Evolutionary conservation across 495 filamentous ascomycete genomes (phyloP).

Genomic region (Haplographium delicatum): DNA sequence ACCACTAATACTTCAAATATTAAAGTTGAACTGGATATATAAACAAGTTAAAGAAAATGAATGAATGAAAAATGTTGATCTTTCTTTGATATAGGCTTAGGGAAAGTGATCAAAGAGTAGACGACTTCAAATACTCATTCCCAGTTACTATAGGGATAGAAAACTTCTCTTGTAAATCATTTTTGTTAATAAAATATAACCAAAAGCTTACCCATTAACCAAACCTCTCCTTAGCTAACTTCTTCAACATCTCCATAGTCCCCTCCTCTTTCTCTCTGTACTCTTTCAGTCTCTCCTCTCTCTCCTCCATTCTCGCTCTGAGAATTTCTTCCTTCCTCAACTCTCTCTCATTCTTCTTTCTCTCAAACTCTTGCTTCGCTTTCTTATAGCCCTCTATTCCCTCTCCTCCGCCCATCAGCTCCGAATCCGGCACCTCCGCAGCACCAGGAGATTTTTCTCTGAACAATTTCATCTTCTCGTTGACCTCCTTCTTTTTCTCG

Average conservation of each 20-base stretch:
- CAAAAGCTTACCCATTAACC: too few relatives aligned
- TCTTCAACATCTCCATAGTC: slow-evolving; percentile 61
- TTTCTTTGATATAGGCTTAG: too few relatives aligned
- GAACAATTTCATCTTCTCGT: slow-evolving; percentile 54
- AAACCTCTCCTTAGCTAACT: slow-evolving; percentile 56
- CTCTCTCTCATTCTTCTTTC: slow-evolving; percentile 62
- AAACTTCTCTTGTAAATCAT: too few relatives aligned
- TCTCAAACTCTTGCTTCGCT: slow-evolving; percentile 46
- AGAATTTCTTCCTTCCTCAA: slow-evolving; percentile 58
- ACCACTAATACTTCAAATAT: too few relatives aligned
- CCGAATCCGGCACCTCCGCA: slow-evolving; percentile 52
- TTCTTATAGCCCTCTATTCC: slow-evolving; percentile 51
- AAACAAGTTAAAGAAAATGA: too few relatives aligned
- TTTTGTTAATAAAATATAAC: too few relatives aligned
- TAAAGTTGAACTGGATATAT: too few relatives aligned
- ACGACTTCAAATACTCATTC: too few relatives aligned
- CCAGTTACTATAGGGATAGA: too few relatives aligned
- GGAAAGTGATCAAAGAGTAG: too few relatives aligned
- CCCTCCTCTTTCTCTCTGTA: slow-evolving; percentile 56
- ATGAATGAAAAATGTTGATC: too few relatives aligned
- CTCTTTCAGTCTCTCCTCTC: slow-evolving; percentile 55
- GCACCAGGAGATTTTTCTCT: slow-evolving; percentile 52
- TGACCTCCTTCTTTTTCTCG: slow-evolving; percentile 66
- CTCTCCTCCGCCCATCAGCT: slow-evolving; percentile 59
- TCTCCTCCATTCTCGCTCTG: slow-evolving; percentile 53